A percentile compares a stretch with the other conserved stretches of the same genome.
phyloP scores from a whole-genome alignment of 305 asterid genomes.

The Nicotiana rustica region DNA sequence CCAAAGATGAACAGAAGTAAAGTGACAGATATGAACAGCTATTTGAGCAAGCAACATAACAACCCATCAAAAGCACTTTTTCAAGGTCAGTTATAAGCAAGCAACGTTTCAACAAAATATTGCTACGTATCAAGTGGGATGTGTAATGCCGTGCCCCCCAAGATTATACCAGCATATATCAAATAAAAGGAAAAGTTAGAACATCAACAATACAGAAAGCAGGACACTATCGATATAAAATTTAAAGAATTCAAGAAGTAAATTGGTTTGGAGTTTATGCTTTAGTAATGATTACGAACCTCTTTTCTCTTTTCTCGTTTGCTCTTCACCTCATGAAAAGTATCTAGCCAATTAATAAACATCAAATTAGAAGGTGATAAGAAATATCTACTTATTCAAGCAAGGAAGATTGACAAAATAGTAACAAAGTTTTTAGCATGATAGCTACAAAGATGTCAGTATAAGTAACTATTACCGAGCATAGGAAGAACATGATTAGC shows the following conservation, averaged over 20 bases:
- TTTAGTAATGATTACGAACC: conserved; percentile 55
- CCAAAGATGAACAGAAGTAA: conserved; percentile 32
- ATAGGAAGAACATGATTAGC: conserved; percentile 10
- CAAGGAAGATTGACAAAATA: not conserved
- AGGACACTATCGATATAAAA: not conserved
- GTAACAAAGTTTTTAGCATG: conserved; percentile 9
- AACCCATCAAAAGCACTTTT: conserved; percentile 8
- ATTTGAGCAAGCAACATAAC: conserved; percentile 4
- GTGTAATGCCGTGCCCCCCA: conserved; percentile 14
- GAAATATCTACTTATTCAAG: not conserved
- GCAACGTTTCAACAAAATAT: not conserved
- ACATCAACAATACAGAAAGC: conserved; percentile 25
- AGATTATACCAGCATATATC: conserved; percentile 12
- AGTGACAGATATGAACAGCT: conserved; percentile 7
- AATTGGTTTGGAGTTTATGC: conserved; percentile 18
- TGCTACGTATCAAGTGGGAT: not conserved
- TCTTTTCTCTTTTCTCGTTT: conserved; percentile 95
- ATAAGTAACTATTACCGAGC: not conserved
- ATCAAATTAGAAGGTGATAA: conserved; percentile 30
- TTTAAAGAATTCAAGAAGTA: not conserved
- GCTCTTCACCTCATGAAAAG: conserved; percentile 96
- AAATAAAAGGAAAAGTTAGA: conserved; percentile 16
- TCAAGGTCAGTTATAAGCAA: conserved; percentile 17
- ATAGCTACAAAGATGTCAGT: conserved; percentile 25
- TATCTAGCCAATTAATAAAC: conserved; percentile 58